A percentile compares a stretch with the other conserved stretches of the same genome.
These are phyloP conservation scores for Exophiala alcalophila DNA, from an alignment of 2,329 filamentous ascomycete genomes.

Conservation along the genomic window DNA sequence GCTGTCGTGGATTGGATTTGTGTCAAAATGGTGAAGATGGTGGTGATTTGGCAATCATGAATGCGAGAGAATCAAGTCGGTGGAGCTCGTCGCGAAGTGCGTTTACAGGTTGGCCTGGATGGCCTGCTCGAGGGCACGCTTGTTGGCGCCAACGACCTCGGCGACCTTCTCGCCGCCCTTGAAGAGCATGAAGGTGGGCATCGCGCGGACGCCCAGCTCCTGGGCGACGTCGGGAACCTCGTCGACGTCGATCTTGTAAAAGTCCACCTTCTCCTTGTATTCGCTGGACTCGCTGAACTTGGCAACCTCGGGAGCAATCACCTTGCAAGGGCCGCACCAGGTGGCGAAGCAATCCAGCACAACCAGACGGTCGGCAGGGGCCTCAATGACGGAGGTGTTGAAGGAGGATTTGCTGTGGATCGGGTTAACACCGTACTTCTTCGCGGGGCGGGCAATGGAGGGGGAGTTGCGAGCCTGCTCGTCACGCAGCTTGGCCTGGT, in stretches of 20 bases:
- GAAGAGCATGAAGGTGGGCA: conserved; percentile 89
- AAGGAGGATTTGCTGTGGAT: conserved; percentile 58
- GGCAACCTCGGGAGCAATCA: conserved; percentile 70
- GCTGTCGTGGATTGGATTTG: no score
- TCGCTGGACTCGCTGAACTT: conserved; percentile 56
- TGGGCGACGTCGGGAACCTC: conserved; percentile 70
- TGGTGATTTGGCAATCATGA: no score
- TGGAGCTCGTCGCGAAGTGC: no score
- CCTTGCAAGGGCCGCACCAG: conserved; percentile 96
- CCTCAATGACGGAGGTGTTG: conserved; percentile 50
- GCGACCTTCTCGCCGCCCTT: conserved; percentile 70
- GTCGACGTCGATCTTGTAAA: conserved; percentile 91
- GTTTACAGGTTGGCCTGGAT: conserved; percentile 21
- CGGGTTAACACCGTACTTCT: conserved; percentile 31
- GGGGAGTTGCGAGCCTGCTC: conserved; percentile 22
- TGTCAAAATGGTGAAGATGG: no score
- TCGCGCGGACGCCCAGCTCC: conserved; percentile 78
- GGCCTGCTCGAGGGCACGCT: conserved; percentile 52
- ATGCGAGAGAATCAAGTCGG: no score
- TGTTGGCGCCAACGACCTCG: conserved; percentile 79
- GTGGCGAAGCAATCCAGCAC: conserved; percentile 83
- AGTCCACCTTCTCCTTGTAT: conserved; percentile 60
- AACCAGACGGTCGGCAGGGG: conserved; percentile 56
- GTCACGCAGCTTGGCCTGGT: conserved; percentile 31
- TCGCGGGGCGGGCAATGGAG: conserved; percentile 19